Conservation (phyloP, 257 asterid genomes). For the Schizonepeta tenuifolia region DNA sequence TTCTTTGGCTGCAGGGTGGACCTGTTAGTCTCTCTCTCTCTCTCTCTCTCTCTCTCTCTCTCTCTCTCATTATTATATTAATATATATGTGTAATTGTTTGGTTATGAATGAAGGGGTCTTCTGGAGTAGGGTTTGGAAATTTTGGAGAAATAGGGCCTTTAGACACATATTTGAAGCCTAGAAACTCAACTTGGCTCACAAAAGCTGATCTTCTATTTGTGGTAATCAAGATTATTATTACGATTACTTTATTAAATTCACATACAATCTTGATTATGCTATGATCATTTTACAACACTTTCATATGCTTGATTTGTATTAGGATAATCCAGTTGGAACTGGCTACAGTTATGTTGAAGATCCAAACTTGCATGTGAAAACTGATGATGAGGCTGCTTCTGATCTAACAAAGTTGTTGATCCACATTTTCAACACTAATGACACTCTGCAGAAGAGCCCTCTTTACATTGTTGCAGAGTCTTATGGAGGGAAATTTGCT, state of each 20-base stretch:
- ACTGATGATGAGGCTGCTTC: conserved; percentile 76
- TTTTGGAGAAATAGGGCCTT: conserved; percentile 50
- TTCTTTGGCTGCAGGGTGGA: conserved; percentile 96
- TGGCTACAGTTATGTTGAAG: conserved; percentile 86
- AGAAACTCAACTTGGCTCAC: conserved; percentile 18
- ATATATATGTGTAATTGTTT: neutral
- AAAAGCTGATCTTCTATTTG: conserved; percentile 10
- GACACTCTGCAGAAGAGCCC: conserved; percentile 64
- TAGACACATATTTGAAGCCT: conserved; percentile 4
- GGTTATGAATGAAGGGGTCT: neutral
- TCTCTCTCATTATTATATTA: too few species aligned
- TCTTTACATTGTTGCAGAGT: conserved; percentile 85
- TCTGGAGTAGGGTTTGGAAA: conserved; percentile 46
- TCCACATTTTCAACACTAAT: conserved; percentile 60
- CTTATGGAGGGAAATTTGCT: conserved; percentile 89
- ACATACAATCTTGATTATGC: neutral
- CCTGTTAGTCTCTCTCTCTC: conserved; percentile 54
- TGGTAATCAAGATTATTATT: conserved; percentile 30
- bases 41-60: conserved; percentile 7
- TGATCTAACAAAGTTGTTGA: conserved; percentile 69
- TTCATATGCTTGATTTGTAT: neutral
- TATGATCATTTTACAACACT: neutral
- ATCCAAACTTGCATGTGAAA: conserved; percentile 55
- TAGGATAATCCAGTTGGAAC: conserved; percentile 95
- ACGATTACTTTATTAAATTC: neutral